Base-by-base conservation (phyloP, 306 rosid species). In the Begonia peltatifolia region DNA sequence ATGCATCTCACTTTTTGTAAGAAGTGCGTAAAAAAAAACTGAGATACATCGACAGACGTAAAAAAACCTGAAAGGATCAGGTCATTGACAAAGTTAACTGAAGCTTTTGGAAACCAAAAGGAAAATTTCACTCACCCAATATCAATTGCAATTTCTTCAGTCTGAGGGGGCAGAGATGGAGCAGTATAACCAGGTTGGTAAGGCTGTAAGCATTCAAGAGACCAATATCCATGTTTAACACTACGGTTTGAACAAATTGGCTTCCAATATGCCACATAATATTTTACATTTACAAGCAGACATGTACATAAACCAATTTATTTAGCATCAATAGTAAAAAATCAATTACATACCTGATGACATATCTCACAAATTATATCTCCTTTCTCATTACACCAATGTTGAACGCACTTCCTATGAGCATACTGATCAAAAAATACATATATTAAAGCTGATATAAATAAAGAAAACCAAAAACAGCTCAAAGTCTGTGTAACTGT, bases 381-480 rank as follows among this genome's bases (percentile, higher is more conserved):
- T 47, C 84, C 79, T 63, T 83, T 79, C 79, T 83, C 87, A 57
- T 74, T 71, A 75, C 87, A 76, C 87, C 87, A 83, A 50, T 64
- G 75, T 51, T 83, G 87, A 54, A 83, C 79, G 55, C 87, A 79
- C 60, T 59, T 69, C 60, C 75, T 66, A 61, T 83, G 87, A 68
- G 84, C 93, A 69, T 63, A 83, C 93, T 79, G 73, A 13, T 53
- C 12, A 49, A 47, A 14, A 57, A 42, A 36, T 41, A 51, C 14
- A 20, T 38, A 9, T 12, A 3, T 13, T 12, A 47, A 23, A 16
- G 16, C 14, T 7, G 20, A 56, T 11, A 23, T 61, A 4, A 53
- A 48, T 14, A 10, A 50, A 50, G 13, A 15, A 13, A 18, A 5
- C 38, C 38, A 30, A 30, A 30, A 30, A 30, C 38, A 7, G 8